Base-by-base conservation (phyloP, 2,329 filamentous ascomycete species). In the Xylariaceae sp. region DNA sequence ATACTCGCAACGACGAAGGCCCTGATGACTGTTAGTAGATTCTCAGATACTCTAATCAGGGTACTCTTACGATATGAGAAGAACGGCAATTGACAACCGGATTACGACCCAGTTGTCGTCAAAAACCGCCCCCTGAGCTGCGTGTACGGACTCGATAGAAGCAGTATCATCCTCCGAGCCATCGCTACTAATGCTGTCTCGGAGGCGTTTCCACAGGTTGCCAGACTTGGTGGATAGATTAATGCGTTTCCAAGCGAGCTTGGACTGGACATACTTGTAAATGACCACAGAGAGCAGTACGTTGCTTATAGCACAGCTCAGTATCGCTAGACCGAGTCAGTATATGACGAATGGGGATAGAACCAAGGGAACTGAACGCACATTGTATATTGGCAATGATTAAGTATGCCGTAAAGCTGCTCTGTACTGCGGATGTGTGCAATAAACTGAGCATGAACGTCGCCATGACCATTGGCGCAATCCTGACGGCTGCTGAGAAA, bases 101-200 rank as follows among this genome's bases (percentile, higher is more conserved):
- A 64, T 17, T 13, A 68, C 62, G 10, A 68, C 58, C 66, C 65
- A 68, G 18, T 62, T 65, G 23, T 67, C 52, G n/a, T 66, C 64
- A n/a, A 66, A 67, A n/a, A 64, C 54, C 6, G 53, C 53, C 34
- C 58, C 57, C 35, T 59, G 56, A 10, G 56, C 35, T 10, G 54
- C 51, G 37, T 59, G 56, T 23, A 51, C 53, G 7, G 56, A 58
- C 5, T 44, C 42, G 17, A 55, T 62, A n/a, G 53, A 30, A 30
- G 3, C 23, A 10, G 57, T 51, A 53, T 39, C 35, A n/a, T 54
- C 51, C 45, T 58, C 62, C 11, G 61, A 37, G 10, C 15, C 39
- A 17, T 50, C 48, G 17, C 55, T 58, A 11, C 50, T 57, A 48
- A 30, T 52, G 18, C 35, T 55, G 7, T 53, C 56, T 37, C 45